Evolutionary conservation across 202 grass and related monocot genomes (phyloP).

Genomic region (Alloteropsis angusta): DNA sequence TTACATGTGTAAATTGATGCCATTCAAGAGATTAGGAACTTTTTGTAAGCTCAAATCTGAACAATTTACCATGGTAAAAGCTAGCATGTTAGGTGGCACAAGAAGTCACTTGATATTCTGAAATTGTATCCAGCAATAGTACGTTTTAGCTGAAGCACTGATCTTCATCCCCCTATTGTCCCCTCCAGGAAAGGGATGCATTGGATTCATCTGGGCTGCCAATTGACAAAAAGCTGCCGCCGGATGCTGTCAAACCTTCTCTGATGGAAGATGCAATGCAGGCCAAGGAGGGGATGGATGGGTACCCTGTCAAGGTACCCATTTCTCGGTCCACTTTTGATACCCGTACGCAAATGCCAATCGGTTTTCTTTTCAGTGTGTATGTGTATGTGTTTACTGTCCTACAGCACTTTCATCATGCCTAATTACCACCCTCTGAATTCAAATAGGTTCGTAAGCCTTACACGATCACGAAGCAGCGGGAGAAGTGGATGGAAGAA

Average conservation of each 20-base stretch:
- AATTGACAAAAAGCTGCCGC: background rate
- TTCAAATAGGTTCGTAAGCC: conserved; percentile 51
- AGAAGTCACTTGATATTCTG: background rate
- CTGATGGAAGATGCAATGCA: background rate
- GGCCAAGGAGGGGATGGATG: conserved; percentile 33
- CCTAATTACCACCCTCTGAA: background rate
- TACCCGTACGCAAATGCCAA: background rate
- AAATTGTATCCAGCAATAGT: background rate
- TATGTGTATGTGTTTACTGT: background rate
- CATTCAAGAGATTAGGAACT: background rate
- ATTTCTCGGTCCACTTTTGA: conserved; percentile 4
- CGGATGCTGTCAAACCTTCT: conserved; percentile 10
- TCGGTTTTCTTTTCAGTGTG: background rate
- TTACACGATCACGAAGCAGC: conserved; percentile 59
- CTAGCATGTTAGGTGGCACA: background rate
- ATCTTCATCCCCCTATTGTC: background rate
- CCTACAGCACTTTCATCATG: background rate
- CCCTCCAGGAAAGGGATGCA: conserved; percentile 19
- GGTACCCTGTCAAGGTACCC: conserved; percentile 42
- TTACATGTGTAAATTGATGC: background rate
- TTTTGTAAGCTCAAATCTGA: background rate
- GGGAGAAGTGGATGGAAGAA: conserved; percentile 72
- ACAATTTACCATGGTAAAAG: background rate
- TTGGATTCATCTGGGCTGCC: background rate
- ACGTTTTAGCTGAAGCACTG: background rate